Evolutionary conservation across 371 early-diverging fungal genomes (phyloP).

Genomic region (Actinomortierella wolfii): DNA sequence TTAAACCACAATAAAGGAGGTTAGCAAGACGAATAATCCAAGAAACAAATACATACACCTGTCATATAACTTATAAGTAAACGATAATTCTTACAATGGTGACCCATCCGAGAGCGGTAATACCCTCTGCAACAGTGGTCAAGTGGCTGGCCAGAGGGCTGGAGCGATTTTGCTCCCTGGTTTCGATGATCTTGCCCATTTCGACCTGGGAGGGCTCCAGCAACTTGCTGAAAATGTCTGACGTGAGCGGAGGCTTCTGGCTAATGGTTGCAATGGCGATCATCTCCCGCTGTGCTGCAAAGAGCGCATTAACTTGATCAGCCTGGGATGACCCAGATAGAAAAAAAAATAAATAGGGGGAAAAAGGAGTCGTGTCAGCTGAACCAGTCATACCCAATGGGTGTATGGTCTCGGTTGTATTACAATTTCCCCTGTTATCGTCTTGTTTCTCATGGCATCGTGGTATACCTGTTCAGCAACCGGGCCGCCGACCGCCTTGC

Average conservation of each 20-base stretch:
- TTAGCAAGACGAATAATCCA: too few relatives aligned
- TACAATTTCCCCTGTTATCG: too few relatives aligned
- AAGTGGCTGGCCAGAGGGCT: conserved; percentile 80
- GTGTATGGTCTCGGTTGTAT: too few relatives aligned
- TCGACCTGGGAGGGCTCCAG: conserved; percentile 76
- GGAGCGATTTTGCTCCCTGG: conserved; percentile 81
- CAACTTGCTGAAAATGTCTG: conserved; percentile 59
- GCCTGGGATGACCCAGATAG: conserved; percentile 41
- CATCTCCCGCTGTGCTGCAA: conserved; percentile 75
- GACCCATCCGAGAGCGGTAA: conserved; percentile 93
- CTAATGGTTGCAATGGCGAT: conserved; percentile 71
- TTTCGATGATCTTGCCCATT: conserved; percentile 62
- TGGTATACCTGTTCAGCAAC: conserved; percentile 74
- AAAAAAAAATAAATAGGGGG: background rate
- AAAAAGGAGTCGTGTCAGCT: background rate
- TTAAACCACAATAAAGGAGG: background rate
- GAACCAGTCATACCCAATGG: too few relatives aligned
- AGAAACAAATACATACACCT: background rate
- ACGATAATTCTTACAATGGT: conserved; percentile 64
- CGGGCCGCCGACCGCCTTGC: conserved; percentile 66
- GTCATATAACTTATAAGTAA: background rate
- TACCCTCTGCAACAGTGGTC: conserved; percentile 86
- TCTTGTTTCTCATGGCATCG: background rate
- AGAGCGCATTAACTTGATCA: conserved; percentile 55
- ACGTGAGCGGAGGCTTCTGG: conserved; percentile 77